Conservation (phyloP, 768 basidiomycete species). For the Rhodotorula babjevae region DNA sequence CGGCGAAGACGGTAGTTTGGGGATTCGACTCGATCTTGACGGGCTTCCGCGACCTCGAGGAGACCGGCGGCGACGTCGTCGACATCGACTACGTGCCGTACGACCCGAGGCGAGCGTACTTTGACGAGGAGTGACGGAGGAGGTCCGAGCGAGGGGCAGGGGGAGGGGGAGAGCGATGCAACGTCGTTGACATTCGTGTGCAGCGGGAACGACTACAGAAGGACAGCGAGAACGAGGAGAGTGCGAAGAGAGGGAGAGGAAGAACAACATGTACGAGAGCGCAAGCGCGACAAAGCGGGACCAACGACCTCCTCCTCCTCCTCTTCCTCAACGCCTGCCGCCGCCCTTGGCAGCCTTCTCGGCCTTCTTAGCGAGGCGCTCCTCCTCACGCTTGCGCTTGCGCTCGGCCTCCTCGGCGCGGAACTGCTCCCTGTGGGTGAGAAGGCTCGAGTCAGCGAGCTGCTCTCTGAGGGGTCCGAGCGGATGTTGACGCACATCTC, state of each 20-base stretch:
- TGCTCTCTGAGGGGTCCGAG: too few species aligned
- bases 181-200: too few species aligned
- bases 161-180: too few species aligned
- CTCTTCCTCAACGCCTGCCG: background rate
- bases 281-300: background rate
- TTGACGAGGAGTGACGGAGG: too few species aligned
- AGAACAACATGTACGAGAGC: too few species aligned
- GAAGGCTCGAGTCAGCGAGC: too few species aligned
- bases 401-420: slow-evolving; percentile 22
- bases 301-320: background rate
- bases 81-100: slow-evolving; percentile 7
- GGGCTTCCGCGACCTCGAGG: slow-evolving; percentile 4
- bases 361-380: slow-evolving; percentile 22
- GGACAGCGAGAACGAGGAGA: too few species aligned
- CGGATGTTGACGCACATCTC: slow-evolving; percentile 16
- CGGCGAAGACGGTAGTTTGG: background rate
- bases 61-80: background rate
- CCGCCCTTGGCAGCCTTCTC: slow-evolving; percentile 2
- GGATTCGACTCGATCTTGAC: background rate
- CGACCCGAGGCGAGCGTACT: background rate
- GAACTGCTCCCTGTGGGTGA: slow-evolving; percentile 15
- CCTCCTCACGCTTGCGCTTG: slow-evolving; percentile 13
- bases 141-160: too few species aligned
- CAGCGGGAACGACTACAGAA: too few species aligned
- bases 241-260: too few species aligned